Evolutionary conservation across 768 basidiomycete genomes (phyloP).

Genomic region (Tricholoma hemisulphureum): DNA sequence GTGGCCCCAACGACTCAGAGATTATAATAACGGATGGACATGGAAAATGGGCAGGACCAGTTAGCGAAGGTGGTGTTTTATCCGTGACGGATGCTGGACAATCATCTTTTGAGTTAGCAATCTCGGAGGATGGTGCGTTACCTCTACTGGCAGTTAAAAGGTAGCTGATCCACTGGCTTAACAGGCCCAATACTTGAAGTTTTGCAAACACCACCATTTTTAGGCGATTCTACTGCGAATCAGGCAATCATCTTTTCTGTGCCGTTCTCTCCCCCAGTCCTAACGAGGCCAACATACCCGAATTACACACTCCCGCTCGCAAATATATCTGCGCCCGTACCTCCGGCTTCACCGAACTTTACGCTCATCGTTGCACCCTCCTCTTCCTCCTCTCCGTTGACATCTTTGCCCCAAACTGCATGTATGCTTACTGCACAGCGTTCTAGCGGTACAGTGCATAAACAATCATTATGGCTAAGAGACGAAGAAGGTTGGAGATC

Average conservation of each 20-base stretch:
- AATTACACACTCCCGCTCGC: constrained; percentile 73
- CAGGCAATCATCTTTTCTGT: constrained; percentile 74
- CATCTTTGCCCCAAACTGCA: constrained; percentile 51
- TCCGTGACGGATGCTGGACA: constrained; percentile 40
- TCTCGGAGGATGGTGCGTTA: constrained; percentile 45
- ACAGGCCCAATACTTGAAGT: constrained; percentile 50
- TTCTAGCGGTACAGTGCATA: constrained; percentile 38
- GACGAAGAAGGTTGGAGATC: constrained; percentile 59
- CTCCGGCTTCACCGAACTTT: constrained; percentile 47
- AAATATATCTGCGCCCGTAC: constrained; percentile 43
- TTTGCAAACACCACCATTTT: constrained; percentile 45
- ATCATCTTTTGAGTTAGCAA: constrained; percentile 56
- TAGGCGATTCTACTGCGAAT: constrained; percentile 74
- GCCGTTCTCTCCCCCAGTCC: constrained; percentile 36
- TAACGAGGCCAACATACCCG: constrained; percentile 52
- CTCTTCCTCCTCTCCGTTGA: constrained; percentile 32
- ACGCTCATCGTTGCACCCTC: constrained; percentile 59
- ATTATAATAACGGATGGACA: constrained; percentile 46
- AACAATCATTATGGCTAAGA: constrained; percentile 55
- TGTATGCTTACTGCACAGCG: constrained; percentile 52
- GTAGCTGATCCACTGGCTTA: not conserved
- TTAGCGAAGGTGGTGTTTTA: constrained; percentile 50
- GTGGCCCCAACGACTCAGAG: constrained; percentile 44
- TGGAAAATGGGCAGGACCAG: constrained; percentile 50
- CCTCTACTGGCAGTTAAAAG: not conserved